Base-by-base conservation (phyloP, 1,284 basidiomycete species). In the Cystobasidium sp. region DNA sequence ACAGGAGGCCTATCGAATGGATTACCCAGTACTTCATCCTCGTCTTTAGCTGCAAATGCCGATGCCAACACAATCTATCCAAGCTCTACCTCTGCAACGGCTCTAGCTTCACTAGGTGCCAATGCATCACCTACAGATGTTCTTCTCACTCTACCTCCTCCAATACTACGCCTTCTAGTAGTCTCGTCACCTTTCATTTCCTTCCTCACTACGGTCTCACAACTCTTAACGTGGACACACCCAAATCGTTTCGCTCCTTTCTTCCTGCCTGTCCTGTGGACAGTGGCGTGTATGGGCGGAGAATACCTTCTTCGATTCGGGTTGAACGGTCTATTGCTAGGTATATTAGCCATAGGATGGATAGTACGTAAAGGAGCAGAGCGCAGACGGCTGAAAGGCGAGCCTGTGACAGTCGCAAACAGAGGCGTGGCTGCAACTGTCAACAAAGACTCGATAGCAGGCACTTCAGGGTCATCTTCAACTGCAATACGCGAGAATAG, bases 201-300 rank as follows among this genome's bases (percentile, higher is more conserved):
- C 2, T 52, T 66, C 47, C 64, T 68, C 18, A 76, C 78, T 6
- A 72, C 75, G 14, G 31, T 77, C 44, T 63, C 70, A 14, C 76
- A 78, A 53, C 76, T 79, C 51, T 51, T 80, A 37, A 78, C 76
- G 6, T 80, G 79, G 79, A 75, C 75, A 6, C 76, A 79, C 53
- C 68, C 73, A 7, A 76, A 74, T 51, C 75, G 75, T 47, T 80
- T 75, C 53, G 73, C 67, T 6, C 77, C 77, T 4, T 75, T 79
- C 43, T 75, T 80, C 61, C 59, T 79, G 20, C 77, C 79, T 39
- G 68, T 78, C 10, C 51, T 47, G 5, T 80, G 78, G 79, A 78
- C 76, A 77, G 74, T 58, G 18, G 5, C 76, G 12, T 79, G 79
- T 64, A 77, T 80, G 14, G 79, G 76, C 46, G 79, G 79, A 2